Base-by-base conservation (phyloP, 148 eudicot genomes). In the Vaccinium corymbosum region DNA sequence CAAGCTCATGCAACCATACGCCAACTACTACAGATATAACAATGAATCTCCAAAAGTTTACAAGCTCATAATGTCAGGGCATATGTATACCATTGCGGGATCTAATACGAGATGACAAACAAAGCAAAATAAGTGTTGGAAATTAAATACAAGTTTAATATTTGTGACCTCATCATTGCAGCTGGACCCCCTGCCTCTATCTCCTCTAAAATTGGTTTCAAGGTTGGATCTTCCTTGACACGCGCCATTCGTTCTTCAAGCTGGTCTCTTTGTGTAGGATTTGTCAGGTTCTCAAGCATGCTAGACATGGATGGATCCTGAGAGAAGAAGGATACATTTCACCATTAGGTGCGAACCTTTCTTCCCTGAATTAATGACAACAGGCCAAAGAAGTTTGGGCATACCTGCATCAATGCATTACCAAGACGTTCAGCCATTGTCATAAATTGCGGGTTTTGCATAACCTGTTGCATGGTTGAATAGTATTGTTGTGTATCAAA, bases 271-370 rank as follows among this genome's bases (percentile, higher is more conserved):
- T 93, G 93, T 53, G 93, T 87, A 72, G 98, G 99, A 87, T 97
- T 97, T 75, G 82, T 84, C 90, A 96, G 87, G 87, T 85, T 97
- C 89, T 95, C 99, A 50, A 97, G 93, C 98, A 94, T 93, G 83
- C 90, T 88, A 16, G 97, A 94, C 99, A 97, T 93, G 81, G 99
- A 90, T 74, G 99, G 99, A 91, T 97, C 99, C 99, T 97, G 81
- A 80, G 15, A n/a, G 55, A 81, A 86, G n/a, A 50, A 13, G 71
- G 12, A 62, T 16, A 80, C 13, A 32, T 51, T 79, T 20, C 38
- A 46, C 42, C 9, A 50, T 25, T 62, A 52, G 38, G 14, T 49
- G 49, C 12, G 38, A 83, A 48, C 48, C 56, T 38, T 68, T 86
- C 79, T 49, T 59, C 19, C 22, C 48, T 59, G 7, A 74, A 78